Evolutionary conservation across 345 rosid genomes (phyloP).

Genomic region (Excoecaria agallocha): DNA sequence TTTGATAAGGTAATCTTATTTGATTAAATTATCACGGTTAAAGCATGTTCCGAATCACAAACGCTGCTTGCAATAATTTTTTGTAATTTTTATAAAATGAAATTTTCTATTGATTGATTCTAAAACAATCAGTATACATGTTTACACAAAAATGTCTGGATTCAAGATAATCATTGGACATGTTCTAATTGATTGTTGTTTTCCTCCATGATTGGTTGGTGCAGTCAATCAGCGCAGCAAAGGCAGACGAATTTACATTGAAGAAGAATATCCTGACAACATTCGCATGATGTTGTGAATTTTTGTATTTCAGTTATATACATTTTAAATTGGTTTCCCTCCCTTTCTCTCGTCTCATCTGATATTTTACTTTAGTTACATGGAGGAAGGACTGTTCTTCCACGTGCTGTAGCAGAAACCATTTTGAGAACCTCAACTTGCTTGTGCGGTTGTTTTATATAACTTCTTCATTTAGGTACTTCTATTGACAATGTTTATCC

Average conservation of each 20-base stretch:
- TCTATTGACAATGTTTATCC: background rate
- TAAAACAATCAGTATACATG: background rate
- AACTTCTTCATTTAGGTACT: slow-evolving; percentile 8
- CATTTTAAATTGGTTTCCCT: slow-evolving; percentile 1
- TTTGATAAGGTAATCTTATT: slow-evolving; percentile 60
- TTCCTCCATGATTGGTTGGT: slow-evolving; percentile 2
- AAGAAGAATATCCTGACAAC: slow-evolving; percentile 69
- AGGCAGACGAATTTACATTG: slow-evolving; percentile 78
- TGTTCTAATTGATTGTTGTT: background rate
- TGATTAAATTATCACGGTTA: background rate
- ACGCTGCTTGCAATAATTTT: too few species aligned
- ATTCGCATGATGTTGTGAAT: slow-evolving; percentile 32
- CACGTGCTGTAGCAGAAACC: background rate
- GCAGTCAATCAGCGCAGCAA: slow-evolving; percentile 84
- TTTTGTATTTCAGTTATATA: slow-evolving; percentile 2
- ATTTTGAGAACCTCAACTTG: slow-evolving; percentile 15
- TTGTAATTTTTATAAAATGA: too few species aligned
- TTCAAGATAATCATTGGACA: background rate
- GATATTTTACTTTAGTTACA: background rate
- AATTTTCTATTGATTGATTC: too few species aligned
- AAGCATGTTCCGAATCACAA: background rate
- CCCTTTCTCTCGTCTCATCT: background rate
- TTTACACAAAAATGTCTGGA: background rate
- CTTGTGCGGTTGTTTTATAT: slow-evolving; percentile 1
- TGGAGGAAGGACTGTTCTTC: slow-evolving; percentile 10